Base-by-base conservation (phyloP, 345 rosid genomes). In the Citrus hindsii region DNA sequence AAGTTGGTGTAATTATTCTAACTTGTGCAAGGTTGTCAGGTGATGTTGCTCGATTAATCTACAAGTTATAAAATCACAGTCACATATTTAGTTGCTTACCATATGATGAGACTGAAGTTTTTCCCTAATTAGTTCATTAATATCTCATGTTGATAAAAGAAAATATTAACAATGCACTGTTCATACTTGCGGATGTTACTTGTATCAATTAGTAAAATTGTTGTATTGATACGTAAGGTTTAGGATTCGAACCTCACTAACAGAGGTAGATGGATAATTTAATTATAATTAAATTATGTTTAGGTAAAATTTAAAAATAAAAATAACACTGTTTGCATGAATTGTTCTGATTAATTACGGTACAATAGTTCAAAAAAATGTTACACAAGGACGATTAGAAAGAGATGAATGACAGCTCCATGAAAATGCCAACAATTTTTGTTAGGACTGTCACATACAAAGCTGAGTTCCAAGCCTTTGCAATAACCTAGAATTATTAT, bases 171-270 rank as follows among this genome's bases (percentile, higher is more conserved):
- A 37, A 37, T 37, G 0, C 9, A 2, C 3, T 7, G 42, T 38
- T 38, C 42, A 38, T 0, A 38, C 0, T 8, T 38, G 0, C 3
- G 10, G 42, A 38, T 38, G 3, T 0, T 38, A 8, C 0, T 38
- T 9, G 1, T 40, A 0, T 46, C 18, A 0, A 53, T 53, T 18
- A 6, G 6, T 5, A 18, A 53, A 18, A 53, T 0, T 53, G 7
- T 53, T 53, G 7, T 4, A 1, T 51, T 51, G 56, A 51, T 18
- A 5, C 0, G 1, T 1, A 19, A 53, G 51, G 51, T 46, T 12
- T 46, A 13, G 1, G 18, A 12, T 46, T 46, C 2, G 5, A 46
- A 46, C 5, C 5, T 13, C 51, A 0, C 51, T 46, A 0, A 10
- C 14, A 7, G 0, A 0, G 40, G 0, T 37, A 37, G 16, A 51